Percentiles rank a stretch among this genome's conserved stretches.
phyloP scores from a whole-genome alignment of 768 basidiomycete genomes.

The Boletales sp. region DNA sequence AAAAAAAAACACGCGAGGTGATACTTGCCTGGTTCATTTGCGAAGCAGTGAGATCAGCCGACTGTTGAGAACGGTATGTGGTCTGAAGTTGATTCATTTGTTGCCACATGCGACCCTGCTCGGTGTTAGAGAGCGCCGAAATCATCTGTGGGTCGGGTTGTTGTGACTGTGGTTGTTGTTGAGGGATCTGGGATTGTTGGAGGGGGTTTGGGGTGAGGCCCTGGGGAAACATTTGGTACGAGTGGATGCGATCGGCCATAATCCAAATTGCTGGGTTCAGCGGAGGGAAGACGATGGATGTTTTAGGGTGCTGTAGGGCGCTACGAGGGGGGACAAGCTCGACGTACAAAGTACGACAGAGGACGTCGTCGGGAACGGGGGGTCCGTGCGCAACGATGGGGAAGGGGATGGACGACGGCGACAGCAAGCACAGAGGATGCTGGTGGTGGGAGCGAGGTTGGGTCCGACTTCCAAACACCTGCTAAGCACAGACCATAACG shows the following conservation, averaged over 20 bases:
- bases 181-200: constrained; percentile 40
- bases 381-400: constrained; percentile 47
- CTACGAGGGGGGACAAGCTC: constrained; percentile 23
- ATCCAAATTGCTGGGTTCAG: constrained; percentile 31
- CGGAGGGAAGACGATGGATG: constrained; percentile 27
- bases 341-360: constrained; percentile 20
- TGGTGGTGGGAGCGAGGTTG: constrained; percentile 60
- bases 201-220: constrained; percentile 45
- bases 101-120: constrained; percentile 56
- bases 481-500: constrained; percentile 37
- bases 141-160: constrained; percentile 37
- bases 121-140: constrained; percentile 44
- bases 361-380: constrained; percentile 25
- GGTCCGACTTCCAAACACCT: constrained; percentile 40
- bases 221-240: constrained; percentile 52
- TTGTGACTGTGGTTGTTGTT: constrained; percentile 44
- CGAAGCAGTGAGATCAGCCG: constrained; percentile 36
- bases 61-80: constrained; percentile 41
- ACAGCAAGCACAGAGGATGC: constrained; percentile 36
- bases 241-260: constrained; percentile 62
- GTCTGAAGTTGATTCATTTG: constrained; percentile 48
- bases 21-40: constrained; percentile 49
- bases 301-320: constrained; percentile 25
- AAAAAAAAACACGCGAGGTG: constrained; percentile 12
- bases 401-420: constrained; percentile 33